Base-by-base conservation (phyloP, 2,329 filamentous ascomycete genomes). In the Sporothrix globosa region DNA sequence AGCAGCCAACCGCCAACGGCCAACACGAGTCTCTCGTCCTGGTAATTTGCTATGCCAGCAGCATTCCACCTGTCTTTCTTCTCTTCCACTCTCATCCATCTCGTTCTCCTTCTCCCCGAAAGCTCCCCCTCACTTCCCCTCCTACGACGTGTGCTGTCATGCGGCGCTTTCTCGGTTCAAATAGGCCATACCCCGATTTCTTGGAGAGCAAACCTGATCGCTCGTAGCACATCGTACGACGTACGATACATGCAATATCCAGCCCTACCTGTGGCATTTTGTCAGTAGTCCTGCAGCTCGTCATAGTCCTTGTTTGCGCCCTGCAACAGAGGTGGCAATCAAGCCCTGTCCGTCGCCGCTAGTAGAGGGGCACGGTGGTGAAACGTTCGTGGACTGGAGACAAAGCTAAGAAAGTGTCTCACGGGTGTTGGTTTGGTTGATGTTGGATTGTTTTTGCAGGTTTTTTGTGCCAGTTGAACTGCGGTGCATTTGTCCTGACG, bases 151-250 rank as follows among this genome's bases (percentile, higher is more conserved):
- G 14, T 39, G 46, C 61, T 68, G 53, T 30, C 67, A 39, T 61
- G 67, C 69, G 70, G 70, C 70, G 66, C 70, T 69, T 71, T 71
- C 66, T 71, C 70, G 70, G 66, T 68, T 65, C 48, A 67, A 56
- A 44, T 34, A 17, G n/a, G 27, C 52, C 53, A n/a, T 41, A 53
- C 9, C 21, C 54, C 30, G 27, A 52, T 39, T 60, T 21, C 61
- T 66, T 21, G 44, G 44, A 50, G 44, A 48, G 60, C 13, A 65
- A n/a, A 34, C 46, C 44, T 34, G 44, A 50, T 66, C 44, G 44
- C 61, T 65, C 44, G 21, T 34, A 50, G 34, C 60, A 48, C 46
- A 34, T 27, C 58, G 39, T 46, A 13, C 41, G 14, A 44, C 41
- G 41, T 44, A 14, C 6, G 41, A 44, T 44, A 27, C 21, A 61